phyloP scores from a whole-genome alignment of 352 stramenopile genomes.

The Phytopythium boreale region DNA sequence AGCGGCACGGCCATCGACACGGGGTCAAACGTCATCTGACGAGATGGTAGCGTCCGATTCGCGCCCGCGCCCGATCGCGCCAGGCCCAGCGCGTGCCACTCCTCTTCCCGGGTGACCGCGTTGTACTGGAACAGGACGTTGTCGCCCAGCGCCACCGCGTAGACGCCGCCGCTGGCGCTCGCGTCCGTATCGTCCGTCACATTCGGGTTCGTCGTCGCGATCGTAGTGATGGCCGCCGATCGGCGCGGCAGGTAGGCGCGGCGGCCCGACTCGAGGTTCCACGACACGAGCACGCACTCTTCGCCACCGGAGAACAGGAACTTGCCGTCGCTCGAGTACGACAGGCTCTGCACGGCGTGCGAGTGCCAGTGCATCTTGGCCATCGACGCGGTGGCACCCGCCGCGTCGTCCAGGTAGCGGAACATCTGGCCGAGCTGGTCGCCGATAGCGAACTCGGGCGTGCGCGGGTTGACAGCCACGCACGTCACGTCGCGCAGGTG shows the following conservation, averaged over 20 bases:
- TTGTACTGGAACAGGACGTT: constrained; percentile 85
- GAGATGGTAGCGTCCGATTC: constrained; percentile 40
- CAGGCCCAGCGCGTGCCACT: constrained; percentile 69
- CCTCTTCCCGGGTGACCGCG: constrained; percentile 64
- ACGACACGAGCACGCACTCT: constrained; percentile 85
- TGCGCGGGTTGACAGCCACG: constrained; percentile 45
- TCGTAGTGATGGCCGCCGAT: constrained; percentile 48
- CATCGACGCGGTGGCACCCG: constrained; percentile 12
- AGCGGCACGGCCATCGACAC: constrained; percentile 55
- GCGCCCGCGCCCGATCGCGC: constrained; percentile 47
- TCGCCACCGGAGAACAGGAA: constrained; percentile 83
- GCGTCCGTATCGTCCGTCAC: neutral
- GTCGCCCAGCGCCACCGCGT: constrained; percentile 63
- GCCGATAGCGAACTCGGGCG: constrained; percentile 62
- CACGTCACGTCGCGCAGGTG: constrained; percentile 58
- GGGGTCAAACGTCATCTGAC: constrained; percentile 60
- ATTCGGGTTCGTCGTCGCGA: constrained; percentile 27
- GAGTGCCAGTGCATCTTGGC: constrained; percentile 87
- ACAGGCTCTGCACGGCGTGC: constrained; percentile 66
- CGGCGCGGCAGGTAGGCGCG: constrained; percentile 78
- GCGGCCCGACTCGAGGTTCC: constrained; percentile 77
- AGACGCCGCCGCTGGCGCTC: constrained; percentile 41
- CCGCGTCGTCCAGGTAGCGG: constrained; percentile 28
- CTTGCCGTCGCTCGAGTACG: constrained; percentile 73
- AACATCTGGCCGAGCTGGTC: constrained; percentile 66